A percentile compares a stretch with the other conserved stretches of the same genome.
Evolutionary conservation across 2,329 filamentous ascomycete species (phyloP).

Genomic region (Penicillium sp.): DNA sequence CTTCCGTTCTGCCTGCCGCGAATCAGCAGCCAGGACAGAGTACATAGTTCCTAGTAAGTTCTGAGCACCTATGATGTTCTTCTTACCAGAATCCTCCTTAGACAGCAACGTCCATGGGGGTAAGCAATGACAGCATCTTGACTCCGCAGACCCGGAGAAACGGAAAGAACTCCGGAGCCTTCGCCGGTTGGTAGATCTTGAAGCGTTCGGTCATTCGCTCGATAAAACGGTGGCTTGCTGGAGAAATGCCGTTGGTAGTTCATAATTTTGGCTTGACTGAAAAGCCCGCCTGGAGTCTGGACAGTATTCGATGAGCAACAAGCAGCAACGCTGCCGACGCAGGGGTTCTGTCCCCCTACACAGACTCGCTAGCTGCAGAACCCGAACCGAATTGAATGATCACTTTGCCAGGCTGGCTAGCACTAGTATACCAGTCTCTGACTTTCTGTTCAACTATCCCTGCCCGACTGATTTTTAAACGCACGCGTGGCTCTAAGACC

Average conservation of each 20-base stretch:
- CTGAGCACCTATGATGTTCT: too few species aligned
- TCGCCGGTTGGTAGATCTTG: background rate
- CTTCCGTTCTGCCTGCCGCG: background rate
- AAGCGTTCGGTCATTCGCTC: background rate
- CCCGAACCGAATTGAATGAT: background rate
- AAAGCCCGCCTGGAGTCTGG: background rate
- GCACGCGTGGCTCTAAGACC: background rate
- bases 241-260: background rate
- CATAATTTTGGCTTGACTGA: background rate
- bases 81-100: too few species aligned
- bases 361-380: background rate
- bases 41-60: too few species aligned
- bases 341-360: background rate
- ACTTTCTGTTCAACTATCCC: background rate
- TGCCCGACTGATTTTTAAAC: background rate
- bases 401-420: background rate
- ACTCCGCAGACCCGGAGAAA: too few species aligned
- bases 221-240: background rate
- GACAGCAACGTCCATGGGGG: too few species aligned
- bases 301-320: background rate
- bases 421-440: background rate
- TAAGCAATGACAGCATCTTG: too few species aligned
- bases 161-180: background rate
- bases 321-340: background rate
- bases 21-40: background rate